Base-by-base conservation (phyloP, 192 early-diverging fungal genomes). In the Coemansia reversa region DNA sequence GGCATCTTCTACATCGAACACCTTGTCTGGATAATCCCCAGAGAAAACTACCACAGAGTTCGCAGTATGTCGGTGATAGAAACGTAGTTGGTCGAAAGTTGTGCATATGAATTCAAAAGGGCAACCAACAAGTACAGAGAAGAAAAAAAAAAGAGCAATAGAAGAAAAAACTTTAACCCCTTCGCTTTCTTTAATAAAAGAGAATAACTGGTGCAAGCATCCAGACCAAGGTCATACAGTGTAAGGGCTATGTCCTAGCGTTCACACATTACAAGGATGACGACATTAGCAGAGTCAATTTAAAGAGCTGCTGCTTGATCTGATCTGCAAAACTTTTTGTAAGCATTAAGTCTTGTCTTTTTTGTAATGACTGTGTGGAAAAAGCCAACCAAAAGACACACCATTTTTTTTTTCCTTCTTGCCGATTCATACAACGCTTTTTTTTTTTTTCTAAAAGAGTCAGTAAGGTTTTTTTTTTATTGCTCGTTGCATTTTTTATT, bases 21-120 rank as follows among this genome's bases (percentile, higher is more conserved):
- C 89, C 89, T 63, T 90, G 89, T 59, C 80, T 82, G 32, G 80
- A 76, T 11, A 88, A 51, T 14, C 89, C 89, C 89, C 89, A 90
- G 57, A 90, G 79, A 47, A 90, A 84, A 47, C 84, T 77, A 6
- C 77, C 67, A 74, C 88, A 90, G 29, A 73, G 73, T 72, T 82
- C 83, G 73, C 88, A 90, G 74, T 83, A 88, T 2, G 88, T 86
- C 4, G 86, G 86, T 53, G 74, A 74, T 59, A 77, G 67, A 52
- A 86, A 86, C 51, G 83, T 75, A 12, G 66, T 66, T 45, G 59
- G 51, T 16, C 62, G 58, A 70, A 85, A 90, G 63, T 83, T 56
- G 78, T 90, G 88, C 79, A 81, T 79, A 23, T 3, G 2, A 50
- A 48, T 58, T 23, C 8, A 28, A 30, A 9, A 16, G 30, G 35